A percentile compares a stretch with the other conserved stretches of the same genome.
Evolutionary conservation across 768 basidiomycete genomes (phyloP).

Genomic region (Psilocybe subaeruginosa): DNA sequence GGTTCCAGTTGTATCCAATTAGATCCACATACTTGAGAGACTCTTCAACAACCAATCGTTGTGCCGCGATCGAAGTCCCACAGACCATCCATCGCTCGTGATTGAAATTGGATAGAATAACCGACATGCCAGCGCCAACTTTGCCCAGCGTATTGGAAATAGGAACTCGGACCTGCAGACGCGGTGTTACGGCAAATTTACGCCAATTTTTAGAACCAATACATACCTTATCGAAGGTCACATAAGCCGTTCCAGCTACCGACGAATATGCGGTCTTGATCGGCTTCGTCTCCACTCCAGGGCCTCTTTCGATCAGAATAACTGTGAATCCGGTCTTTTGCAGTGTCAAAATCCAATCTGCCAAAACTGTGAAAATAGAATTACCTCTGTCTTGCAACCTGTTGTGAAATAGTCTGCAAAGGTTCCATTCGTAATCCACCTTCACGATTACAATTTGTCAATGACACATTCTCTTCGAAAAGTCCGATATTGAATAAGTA

Average conservation of each 20-base stretch:
- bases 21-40: conserved; percentile 68
- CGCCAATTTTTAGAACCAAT: neutral
- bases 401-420: conserved; percentile 88
- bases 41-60: conserved; percentile 86
- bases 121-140: conserved; percentile 81
- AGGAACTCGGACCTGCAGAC: conserved; percentile 67
- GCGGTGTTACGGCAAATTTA: conserved; percentile 11
- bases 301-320: conserved; percentile 72
- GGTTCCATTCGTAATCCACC: conserved; percentile 90
- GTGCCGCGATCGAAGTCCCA: conserved; percentile 69
- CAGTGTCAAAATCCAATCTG: conserved; percentile 5
- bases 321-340: conserved; percentile 71
- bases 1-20: conserved; percentile 1
- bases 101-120: conserved; percentile 86
- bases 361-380: conserved; percentile 1
- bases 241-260: conserved; percentile 88
- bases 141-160: conserved; percentile 86
- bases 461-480: neutral
- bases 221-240: conserved; percentile 71
- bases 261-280: conserved; percentile 94
- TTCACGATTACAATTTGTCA: conserved; percentile 24
- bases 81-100: conserved; percentile 92
- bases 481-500: conserved; percentile 28
- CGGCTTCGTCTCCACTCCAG: conserved; percentile 79
- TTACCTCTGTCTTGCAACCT: conserved; percentile 72